Conservation (phyloP, 331 rosid genomes). For the Telfairia occidentalis region DNA sequence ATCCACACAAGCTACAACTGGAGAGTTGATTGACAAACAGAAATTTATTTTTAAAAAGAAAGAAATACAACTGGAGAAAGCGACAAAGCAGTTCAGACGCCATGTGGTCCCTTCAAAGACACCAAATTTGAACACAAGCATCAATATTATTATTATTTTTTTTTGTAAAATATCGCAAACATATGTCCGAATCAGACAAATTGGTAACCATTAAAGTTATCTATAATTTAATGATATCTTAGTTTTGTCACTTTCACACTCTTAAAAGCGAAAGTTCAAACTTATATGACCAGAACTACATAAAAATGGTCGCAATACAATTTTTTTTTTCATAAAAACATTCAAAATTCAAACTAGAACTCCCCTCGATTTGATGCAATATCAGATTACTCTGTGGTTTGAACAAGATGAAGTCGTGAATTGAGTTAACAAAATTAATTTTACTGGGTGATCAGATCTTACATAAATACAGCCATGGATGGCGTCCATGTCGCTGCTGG, state of each 20-base stretch:
- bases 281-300: neutral
- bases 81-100: neutral
- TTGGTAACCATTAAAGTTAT: neutral
- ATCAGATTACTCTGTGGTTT: neutral
- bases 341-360: neutral
- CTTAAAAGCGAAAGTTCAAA: neutral
- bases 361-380: neutral
- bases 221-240: neutral
- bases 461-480: slow-evolving; percentile 1
- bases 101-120: neutral
- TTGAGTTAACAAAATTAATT: neutral
- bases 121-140: neutral
- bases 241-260: slow-evolving; percentile 2
- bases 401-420: neutral
- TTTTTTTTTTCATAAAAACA: neutral
- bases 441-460: neutral
- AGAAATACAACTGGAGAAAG: neutral
- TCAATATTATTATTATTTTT: neutral
- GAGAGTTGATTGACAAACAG: neutral
- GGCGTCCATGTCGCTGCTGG: neutral
- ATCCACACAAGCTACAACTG: no score
- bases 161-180: neutral
- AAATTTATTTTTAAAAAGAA: neutral
- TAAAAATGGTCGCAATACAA: neutral
- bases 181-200: neutral